Evolutionary conservation across 2,329 filamentous ascomycete species (phyloP).

Genomic region (Trichoderma atroviride): DNA sequence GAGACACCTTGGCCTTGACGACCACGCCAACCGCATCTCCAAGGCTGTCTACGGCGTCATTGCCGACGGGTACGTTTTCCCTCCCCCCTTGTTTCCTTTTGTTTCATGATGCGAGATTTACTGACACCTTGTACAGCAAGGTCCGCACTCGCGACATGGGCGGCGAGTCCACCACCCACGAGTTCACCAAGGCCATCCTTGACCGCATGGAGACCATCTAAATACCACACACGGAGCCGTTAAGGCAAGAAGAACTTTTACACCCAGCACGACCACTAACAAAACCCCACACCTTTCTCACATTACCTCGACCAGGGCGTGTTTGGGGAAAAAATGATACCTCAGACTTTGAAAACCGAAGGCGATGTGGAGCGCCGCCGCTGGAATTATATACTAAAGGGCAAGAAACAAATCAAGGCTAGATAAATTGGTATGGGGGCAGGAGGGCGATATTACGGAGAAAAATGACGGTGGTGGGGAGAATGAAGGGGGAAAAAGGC

Average conservation of each 20-base stretch:
- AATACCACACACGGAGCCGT: conserved; percentile 32
- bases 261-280: conserved; percentile 22
- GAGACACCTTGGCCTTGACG: conserved; percentile 93
- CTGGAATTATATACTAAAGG: not conserved
- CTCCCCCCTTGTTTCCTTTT: too few relatives aligned
- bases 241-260: not conserved
- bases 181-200: conserved; percentile 93
- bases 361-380: conserved; percentile 20
- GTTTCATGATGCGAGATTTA: not conserved
- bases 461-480: not conserved
- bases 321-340: conserved; percentile 26
- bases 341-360: conserved; percentile 19
- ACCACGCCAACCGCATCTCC: conserved; percentile 97
- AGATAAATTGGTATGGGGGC: conserved; percentile 6
- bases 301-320: conserved; percentile 14
- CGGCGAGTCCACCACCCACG: conserved; percentile 82
- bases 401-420: not conserved
- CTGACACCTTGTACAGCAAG: conserved; percentile 63
- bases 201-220: conserved; percentile 88
- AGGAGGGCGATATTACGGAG: not conserved
- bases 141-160: conserved; percentile 95
- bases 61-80: conserved; percentile 74
- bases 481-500: not conserved
- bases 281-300: conserved; percentile 12
- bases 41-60: conserved; percentile 80